These are phyloP conservation scores for Teratosphaeria zuluensis DNA, from an alignment of 2,329 filamentous ascomycete species.

Conservation along the genomic window DNA sequence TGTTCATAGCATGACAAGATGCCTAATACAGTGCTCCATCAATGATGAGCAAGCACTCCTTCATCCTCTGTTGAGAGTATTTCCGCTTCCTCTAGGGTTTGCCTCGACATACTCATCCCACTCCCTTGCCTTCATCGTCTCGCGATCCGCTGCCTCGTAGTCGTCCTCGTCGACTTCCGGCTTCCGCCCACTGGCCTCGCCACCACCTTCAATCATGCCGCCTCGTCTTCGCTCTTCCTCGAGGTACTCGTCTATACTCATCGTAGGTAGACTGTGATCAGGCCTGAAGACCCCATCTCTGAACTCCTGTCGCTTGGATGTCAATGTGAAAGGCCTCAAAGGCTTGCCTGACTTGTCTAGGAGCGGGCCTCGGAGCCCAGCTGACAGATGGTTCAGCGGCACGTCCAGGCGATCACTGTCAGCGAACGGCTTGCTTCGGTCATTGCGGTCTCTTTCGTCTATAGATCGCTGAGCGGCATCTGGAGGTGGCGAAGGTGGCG, in stretches of 20 bases:
- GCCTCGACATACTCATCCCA: conserved; percentile 94
- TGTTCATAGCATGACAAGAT: no score
- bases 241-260: conserved; percentile 96
- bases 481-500: conserved; percentile 47
- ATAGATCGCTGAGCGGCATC: conserved; percentile 23
- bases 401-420: conserved; percentile 62
- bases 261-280: conserved; percentile 88
- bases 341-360: conserved; percentile 73
- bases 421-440: conserved; percentile 23
- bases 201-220: conserved; percentile 84
- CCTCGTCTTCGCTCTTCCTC: conserved; percentile 80
- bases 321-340: conserved; percentile 77
- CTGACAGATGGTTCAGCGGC: conserved; percentile 45
- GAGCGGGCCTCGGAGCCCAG: conserved; percentile 51
- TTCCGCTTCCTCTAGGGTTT: conserved; percentile 75
- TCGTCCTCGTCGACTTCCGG: conserved; percentile 83
- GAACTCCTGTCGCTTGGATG: conserved; percentile 57
- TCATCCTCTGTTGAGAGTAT: conserved; percentile 70
- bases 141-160: conserved; percentile 73
- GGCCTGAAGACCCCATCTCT: conserved; percentile 75
- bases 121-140: conserved; percentile 83
- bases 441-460: conserved; percentile 39
- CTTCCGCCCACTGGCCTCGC: conserved; percentile 58
- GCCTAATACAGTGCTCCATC: no score
- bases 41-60: not conserved